Evolutionary conservation across 225 moss, liverwort and hornwort genomes (phyloP).

Genomic region (Neckera pumila): DNA sequence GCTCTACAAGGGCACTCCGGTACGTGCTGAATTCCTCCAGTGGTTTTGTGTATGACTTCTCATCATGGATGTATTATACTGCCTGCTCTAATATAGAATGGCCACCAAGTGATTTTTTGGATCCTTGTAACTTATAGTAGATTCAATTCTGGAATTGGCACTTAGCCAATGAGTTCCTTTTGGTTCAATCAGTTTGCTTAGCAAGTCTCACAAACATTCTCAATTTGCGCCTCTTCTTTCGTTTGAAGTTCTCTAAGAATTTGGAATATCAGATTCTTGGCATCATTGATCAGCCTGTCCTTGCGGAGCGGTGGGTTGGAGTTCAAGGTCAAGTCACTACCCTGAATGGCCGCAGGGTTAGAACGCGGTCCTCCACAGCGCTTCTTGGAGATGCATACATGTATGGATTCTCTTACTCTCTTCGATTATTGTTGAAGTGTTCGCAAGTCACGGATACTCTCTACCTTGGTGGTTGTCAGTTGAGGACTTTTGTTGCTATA

Average conservation of each 20-base stretch:
- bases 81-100: not conserved
- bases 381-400: constrained; percentile 72
- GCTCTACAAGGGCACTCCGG: constrained; percentile 83
- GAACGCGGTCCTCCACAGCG: constrained; percentile 51
- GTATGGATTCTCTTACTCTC: constrained; percentile 19
- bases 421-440: not conserved
- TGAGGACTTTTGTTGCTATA: not conserved
- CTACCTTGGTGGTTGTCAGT: not conserved
- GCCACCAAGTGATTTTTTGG: not conserved
- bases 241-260: not conserved
- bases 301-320: constrained; percentile 89
- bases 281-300: constrained; percentile 89
- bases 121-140: not conserved
- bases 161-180: not conserved
- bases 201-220: not conserved
- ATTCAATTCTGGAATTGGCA: not conserved
- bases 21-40: constrained; percentile 10
- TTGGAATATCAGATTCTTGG: constrained; percentile 56
- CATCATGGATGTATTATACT: not conserved
- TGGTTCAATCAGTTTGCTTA: not conserved
- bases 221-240: not conserved
- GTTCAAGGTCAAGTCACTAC: constrained; percentile 69
- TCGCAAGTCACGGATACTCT: not conserved
- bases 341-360: constrained; percentile 63
- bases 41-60: not conserved